A percentile compares a stretch with the other conserved stretches of the same genome.
Conservation (phyloP, 2,329 filamentous ascomycete genomes). For the Penicillium sp. region DNA sequence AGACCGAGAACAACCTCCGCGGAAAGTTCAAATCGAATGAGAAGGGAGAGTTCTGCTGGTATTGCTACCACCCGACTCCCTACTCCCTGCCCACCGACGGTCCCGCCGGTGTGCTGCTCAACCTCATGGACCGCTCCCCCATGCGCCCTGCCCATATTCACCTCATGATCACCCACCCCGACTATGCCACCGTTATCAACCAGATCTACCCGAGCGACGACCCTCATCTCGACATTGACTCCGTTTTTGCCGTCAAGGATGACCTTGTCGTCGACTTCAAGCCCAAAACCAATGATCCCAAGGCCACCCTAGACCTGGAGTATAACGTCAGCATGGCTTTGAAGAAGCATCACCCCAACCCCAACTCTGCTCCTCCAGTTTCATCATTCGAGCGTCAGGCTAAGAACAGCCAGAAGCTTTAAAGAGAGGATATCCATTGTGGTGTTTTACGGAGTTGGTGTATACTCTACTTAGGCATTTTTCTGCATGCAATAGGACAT, state of each 20-base stretch:
- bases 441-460: neutral
- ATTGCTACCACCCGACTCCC: slow-evolving; percentile 72
- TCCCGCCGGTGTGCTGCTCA: slow-evolving; percentile 52
- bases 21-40: slow-evolving; percentile 70
- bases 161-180: slow-evolving; percentile 53
- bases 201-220: slow-evolving; percentile 58
- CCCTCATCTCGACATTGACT: slow-evolving; percentile 55
- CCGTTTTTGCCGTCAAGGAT: slow-evolving; percentile 60
- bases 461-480: neutral
- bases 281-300: slow-evolving; percentile 48
- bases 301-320: slow-evolving; percentile 56
- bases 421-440: neutral
- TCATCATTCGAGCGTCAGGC: slow-evolving; percentile 36
- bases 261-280: slow-evolving; percentile 56
- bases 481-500: neutral
- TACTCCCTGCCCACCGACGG: slow-evolving; percentile 67
- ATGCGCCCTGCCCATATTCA: slow-evolving; percentile 61
- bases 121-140: slow-evolving; percentile 54
- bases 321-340: slow-evolving; percentile 59
- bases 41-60: slow-evolving; percentile 62
- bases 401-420: neutral
- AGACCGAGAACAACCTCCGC: slow-evolving; percentile 68
- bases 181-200: slow-evolving; percentile 55
- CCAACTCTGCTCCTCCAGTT: slow-evolving; percentile 37
- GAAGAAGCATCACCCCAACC: slow-evolving; percentile 39